These are phyloP conservation scores for Pseudocercospora musae DNA, from an alignment of 2,329 filamentous ascomycete species.

Conservation along the genomic window DNA sequence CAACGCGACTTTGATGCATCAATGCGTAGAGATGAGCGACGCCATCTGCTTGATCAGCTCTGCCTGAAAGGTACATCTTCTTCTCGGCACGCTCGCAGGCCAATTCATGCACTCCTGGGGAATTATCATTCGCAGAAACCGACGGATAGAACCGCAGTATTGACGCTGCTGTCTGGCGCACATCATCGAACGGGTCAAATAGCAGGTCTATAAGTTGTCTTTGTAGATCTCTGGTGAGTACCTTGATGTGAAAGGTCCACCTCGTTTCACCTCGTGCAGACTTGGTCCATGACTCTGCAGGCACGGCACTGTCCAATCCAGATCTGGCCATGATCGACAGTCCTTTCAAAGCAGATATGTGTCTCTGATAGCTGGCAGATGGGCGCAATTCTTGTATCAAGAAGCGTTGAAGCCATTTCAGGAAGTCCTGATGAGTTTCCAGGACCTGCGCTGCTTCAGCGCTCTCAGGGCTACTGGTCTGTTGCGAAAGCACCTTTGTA, in stretches of 20 bases:
- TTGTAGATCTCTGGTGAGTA: slow-evolving; percentile 47
- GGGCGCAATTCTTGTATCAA: slow-evolving; percentile 70
- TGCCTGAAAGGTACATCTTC: slow-evolving; percentile 66
- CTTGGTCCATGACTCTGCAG: slow-evolving; percentile 41
- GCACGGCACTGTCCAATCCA: slow-evolving; percentile 57
- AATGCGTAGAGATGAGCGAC: slow-evolving; percentile 74
- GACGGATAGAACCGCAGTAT: slow-evolving; percentile 38
- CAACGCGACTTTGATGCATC: slow-evolving; percentile 46
- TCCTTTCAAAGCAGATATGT: slow-evolving; percentile 75
- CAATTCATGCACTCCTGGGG: background rate
- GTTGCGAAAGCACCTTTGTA: slow-evolving; percentile 51
- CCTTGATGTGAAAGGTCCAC: slow-evolving; percentile 50
- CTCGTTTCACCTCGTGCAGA: slow-evolving; percentile 47
- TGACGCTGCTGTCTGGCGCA: slow-evolving; percentile 57
- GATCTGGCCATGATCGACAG: slow-evolving; percentile 65
- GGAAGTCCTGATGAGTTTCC: slow-evolving; percentile 47
- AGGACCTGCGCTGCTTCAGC: slow-evolving; percentile 1
- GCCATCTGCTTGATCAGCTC: slow-evolving; percentile 90
- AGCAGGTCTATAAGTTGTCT: slow-evolving; percentile 73
- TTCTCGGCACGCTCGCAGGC: slow-evolving; percentile 42
- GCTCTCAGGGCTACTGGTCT: background rate
- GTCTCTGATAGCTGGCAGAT: slow-evolving; percentile 84
- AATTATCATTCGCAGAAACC: background rate
- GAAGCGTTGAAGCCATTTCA: slow-evolving; percentile 73
- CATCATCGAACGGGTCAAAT: slow-evolving; percentile 89